Conservation (phyloP, 2,329 filamentous ascomycete genomes). For the Sarocladium strictum region DNA sequence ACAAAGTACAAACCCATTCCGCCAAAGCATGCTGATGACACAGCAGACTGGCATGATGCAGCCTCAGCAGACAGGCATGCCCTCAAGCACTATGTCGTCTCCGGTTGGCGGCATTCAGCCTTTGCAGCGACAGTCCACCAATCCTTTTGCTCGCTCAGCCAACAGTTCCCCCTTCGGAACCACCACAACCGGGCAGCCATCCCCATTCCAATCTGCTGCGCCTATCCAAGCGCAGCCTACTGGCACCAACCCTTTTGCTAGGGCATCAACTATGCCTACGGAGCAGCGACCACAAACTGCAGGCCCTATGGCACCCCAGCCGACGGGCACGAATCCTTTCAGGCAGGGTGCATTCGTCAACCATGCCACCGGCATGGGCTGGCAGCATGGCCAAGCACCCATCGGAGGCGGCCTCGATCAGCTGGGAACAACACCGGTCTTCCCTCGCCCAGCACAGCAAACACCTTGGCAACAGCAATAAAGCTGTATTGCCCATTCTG, state of each 20-base stretch:
- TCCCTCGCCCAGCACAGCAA: slow-evolving; percentile 70
- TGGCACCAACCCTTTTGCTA: slow-evolving; percentile 55
- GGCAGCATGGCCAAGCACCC: slow-evolving; percentile 73
- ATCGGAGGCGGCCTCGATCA: slow-evolving; percentile 79
- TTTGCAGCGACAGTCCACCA: slow-evolving; percentile 64
- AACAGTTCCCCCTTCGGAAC: slow-evolving; percentile 27
- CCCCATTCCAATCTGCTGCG: slow-evolving; percentile 36
- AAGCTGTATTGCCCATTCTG: background rate
- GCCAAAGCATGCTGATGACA: slow-evolving; percentile 75
- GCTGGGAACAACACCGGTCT: slow-evolving; percentile 73
- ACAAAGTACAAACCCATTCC: slow-evolving; percentile 80
- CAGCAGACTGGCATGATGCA: slow-evolving; percentile 46
- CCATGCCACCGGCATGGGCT: slow-evolving; percentile 79
- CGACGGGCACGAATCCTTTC: slow-evolving; percentile 93
- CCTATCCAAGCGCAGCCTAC: slow-evolving; percentile 44
- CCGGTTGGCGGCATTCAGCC: slow-evolving; percentile 35
- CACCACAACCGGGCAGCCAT: slow-evolving; percentile 23
- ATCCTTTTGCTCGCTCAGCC: slow-evolving; percentile 74
- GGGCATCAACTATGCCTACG: slow-evolving; percentile 27
- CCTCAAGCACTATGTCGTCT: slow-evolving; percentile 21
- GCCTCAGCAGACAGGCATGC: slow-evolving; percentile 20
- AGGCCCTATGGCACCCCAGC: slow-evolving; percentile 58
- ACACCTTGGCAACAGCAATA: slow-evolving; percentile 52
- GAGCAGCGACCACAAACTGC: slow-evolving; percentile 40
- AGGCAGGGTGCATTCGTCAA: slow-evolving; percentile 86